Percentiles rank a stretch among this genome's conserved stretches.
These are phyloP conservation scores for Rosa hybrid DNA, from an alignment of 331 rosid species.

Conservation along the genomic window DNA sequence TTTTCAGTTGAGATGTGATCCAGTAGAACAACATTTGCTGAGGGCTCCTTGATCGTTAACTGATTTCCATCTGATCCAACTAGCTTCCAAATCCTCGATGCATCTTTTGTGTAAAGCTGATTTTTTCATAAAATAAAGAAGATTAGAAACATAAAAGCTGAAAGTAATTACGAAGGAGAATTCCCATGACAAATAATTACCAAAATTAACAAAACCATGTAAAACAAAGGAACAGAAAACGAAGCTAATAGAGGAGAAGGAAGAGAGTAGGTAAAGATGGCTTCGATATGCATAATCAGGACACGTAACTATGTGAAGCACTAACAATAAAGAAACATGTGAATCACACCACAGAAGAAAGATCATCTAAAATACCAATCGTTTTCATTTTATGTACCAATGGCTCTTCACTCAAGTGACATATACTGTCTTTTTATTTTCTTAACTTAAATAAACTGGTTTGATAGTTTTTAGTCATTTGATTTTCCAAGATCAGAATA, in stretches of 20 bases:
- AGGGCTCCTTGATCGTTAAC: constrained; percentile 71
- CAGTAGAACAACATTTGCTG: constrained; percentile 75
- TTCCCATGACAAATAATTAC: too few species aligned
- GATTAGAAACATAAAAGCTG: background rate
- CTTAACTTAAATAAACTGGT: background rate
- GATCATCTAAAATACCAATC: background rate
- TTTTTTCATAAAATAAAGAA: constrained; percentile 15
- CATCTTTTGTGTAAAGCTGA: constrained; percentile 83
- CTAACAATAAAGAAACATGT: background rate
- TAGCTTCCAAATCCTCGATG: constrained; percentile 79
- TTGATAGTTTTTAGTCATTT: background rate
- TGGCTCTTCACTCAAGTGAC: background rate
- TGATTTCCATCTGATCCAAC: constrained; percentile 64
- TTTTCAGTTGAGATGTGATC: constrained; percentile 79
- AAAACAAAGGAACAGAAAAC: background rate
- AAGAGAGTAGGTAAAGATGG: background rate
- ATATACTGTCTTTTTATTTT: background rate
- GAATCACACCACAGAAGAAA: background rate
- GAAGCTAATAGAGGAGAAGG: background rate
- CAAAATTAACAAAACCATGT: background rate
- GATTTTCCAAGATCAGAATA: background rate
- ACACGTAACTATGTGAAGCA: background rate
- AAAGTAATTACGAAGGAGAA: background rate
- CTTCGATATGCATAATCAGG: background rate
- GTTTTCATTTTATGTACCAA: background rate